Base-by-base conservation (phyloP, 2,329 filamentous ascomycete genomes). In the Leptographium procerum region DNA sequence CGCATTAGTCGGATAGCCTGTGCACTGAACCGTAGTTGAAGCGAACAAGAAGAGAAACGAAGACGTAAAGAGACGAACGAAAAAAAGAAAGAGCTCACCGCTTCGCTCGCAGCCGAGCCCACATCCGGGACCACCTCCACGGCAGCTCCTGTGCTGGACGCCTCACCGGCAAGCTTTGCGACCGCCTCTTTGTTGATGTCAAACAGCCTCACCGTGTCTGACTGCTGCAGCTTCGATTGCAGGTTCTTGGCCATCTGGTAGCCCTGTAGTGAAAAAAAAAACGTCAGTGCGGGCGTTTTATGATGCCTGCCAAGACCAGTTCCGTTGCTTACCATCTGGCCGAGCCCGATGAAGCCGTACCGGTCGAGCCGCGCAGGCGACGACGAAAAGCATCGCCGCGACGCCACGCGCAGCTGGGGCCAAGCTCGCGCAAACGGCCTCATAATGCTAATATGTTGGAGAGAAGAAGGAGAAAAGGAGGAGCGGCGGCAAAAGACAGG, bases 161-260 rank as follows among this genome's bases (percentile, higher is more conserved):
- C 77, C 64, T 82, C 78, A 40, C 70, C 68, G 53, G 74, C 72
- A 34, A 84, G 71, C 53, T 71, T 73, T 60, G 73, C 69, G 66
- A 74, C 72, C 5, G 77, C 74, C 40, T 73, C 71, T 40, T 69
- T 69, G 66, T 84, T 83, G 68, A 84, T 77, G 66, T 84, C 81
- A 64, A 78, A 83, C 59, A 84, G 69, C 58, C 71, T 73, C 51
- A 84, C 65, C 51, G 72, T 76, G 67, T 84, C 81, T 50, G 66
- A 70, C 1, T 79, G 70, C 31, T 71, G 66, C 36, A 84, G 72
- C 68, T 82, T 83, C 34, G 77, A 72, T 67, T 82, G 80, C 4
- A 84, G 75, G 67, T 84, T 84, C 70, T 77, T 79, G 61, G 80
- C 81, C 81, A 84, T 84, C 71, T 82, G 80, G 65, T 79, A 83